Evolutionary conservation across 192 early-diverging fungal genomes (phyloP).

Genomic region (Coemansia sp.): DNA sequence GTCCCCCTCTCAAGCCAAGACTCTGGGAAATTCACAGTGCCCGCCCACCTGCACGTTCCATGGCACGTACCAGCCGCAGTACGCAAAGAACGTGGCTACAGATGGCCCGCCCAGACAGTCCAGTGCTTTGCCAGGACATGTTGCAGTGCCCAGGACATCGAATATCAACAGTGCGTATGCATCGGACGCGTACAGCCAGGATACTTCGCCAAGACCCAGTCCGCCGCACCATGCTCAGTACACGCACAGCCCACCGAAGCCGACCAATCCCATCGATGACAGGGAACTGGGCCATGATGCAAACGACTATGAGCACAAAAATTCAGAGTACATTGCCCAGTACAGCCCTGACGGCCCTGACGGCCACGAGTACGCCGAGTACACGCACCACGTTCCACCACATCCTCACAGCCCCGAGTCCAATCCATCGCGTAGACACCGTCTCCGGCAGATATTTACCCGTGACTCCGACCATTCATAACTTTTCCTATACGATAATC

Average conservation of each 20-base stretch:
- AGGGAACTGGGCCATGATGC: neutral
- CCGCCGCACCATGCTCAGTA: neutral
- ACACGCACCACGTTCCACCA: slow-evolving; percentile 1
- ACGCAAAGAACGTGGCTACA: neutral
- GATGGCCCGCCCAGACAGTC: neutral
- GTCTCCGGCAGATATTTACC: slow-evolving; percentile 16
- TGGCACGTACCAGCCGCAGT: neutral
- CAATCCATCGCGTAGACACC: slow-evolving; percentile 19
- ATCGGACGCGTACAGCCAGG: slow-evolving; percentile 2
- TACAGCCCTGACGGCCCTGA: neutral
- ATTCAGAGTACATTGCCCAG: neutral
- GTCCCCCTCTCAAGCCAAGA: neutral
- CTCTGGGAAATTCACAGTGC: slow-evolving; percentile 1
- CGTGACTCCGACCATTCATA: neutral
- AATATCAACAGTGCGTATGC: slow-evolving; percentile 1
- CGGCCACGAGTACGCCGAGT: neutral
- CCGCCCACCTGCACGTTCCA: slow-evolving; percentile 4
- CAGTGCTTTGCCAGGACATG: no score
- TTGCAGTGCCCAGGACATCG: neutral
- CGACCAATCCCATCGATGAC: neutral
- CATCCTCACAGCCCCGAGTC: neutral
- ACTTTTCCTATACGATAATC: neutral
- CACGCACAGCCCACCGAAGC: neutral
- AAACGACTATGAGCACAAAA: neutral
- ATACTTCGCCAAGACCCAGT: slow-evolving; percentile 4